Evolutionary conservation across 495 filamentous ascomycete genomes (phyloP).

Genomic region (Cryomyces minteri): DNA sequence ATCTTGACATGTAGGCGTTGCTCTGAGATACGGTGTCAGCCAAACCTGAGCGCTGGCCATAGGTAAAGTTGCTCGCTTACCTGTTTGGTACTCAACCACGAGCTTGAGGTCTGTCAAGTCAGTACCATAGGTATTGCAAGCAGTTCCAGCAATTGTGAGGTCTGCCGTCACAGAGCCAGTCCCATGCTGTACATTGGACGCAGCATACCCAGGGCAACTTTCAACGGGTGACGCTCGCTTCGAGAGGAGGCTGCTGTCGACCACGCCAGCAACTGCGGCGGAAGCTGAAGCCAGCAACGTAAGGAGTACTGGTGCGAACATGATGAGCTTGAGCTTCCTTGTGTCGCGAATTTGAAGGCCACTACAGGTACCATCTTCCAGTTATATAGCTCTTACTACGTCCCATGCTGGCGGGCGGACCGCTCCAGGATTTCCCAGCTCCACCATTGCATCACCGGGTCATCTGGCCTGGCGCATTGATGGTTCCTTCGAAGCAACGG

Average conservation of each 20-base stretch:
- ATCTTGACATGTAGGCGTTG: slow-evolving; percentile 70
- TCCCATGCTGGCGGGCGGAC: no score
- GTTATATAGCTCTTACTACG: no score
- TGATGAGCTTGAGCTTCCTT: not conserved
- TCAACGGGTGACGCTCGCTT: not conserved
- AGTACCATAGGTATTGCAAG: slow-evolving; percentile 10
- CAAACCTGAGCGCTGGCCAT: not conserved
- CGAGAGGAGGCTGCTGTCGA: not conserved
- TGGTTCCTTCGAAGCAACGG: no score
- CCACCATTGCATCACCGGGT: no score
- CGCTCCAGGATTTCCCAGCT: no score
- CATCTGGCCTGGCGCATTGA: no score
- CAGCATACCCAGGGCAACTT: slow-evolving; percentile 11
- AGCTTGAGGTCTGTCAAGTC: slow-evolving; percentile 7
- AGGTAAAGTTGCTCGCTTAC: not conserved
- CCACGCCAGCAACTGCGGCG: not conserved
- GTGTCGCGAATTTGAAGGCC: no score
- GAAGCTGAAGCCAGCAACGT: not conserved
- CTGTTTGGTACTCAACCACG: slow-evolving; percentile 7
- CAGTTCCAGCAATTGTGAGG: slow-evolving; percentile 7
- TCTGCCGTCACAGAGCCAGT: slow-evolving; percentile 4
- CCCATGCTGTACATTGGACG: slow-evolving; percentile 6
- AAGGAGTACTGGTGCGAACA: not conserved
- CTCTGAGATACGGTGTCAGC: not conserved
- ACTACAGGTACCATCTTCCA: no score